Base-by-base conservation (phyloP, 2,329 filamentous ascomycete species). In the Phyllosticta capitalensis region DNA sequence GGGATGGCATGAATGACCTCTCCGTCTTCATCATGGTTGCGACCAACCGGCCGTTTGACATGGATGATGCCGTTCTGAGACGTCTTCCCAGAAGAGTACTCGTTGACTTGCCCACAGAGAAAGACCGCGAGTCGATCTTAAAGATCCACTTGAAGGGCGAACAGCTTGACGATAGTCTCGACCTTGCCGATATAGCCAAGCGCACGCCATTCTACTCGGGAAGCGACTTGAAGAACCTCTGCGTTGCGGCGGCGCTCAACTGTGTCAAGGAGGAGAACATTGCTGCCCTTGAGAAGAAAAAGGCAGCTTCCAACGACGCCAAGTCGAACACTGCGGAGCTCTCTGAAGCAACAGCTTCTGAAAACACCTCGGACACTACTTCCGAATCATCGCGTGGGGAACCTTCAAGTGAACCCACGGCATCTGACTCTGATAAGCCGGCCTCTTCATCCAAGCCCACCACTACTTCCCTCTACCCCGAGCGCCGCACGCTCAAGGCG, bases 21-120 rank as follows among this genome's bases (percentile, higher is more conserved):
- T 88, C 88, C 19, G 90, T 92, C 2, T 97, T 99, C 71, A 92
- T 99, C 72, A 96, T 99, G 91, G 91, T 97, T 0, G 92, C 94
- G 26, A 97, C 92, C 9, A 97, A 99, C 72, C 82, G 92, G 9
- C 94, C 94, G 0, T 96, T 95, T 68, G 94, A 97, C 68, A 83
- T 99, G 0, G 94, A 99, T 67, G 89, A 94, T 66, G 89, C 89
- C 9, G 88, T 94, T 9, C 79, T 94, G 52, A 81, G 89, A n/a
- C 81, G 89, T 12, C 76, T 92, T 21, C 89, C 89, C 1, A 79
- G 89, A 58, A 82, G 87, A 50, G 76, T 92, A 38, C 79, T 92
- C 0, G 82, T 92, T 49, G 89, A 92, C 68, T 76, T 92, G 5
- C 89, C 89, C 0, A 78, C 85, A 1, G 79, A 85, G 64, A 73